Base-by-base conservation (phyloP, 1,139 yeast species). In the Candida sanyaensis region DNA sequence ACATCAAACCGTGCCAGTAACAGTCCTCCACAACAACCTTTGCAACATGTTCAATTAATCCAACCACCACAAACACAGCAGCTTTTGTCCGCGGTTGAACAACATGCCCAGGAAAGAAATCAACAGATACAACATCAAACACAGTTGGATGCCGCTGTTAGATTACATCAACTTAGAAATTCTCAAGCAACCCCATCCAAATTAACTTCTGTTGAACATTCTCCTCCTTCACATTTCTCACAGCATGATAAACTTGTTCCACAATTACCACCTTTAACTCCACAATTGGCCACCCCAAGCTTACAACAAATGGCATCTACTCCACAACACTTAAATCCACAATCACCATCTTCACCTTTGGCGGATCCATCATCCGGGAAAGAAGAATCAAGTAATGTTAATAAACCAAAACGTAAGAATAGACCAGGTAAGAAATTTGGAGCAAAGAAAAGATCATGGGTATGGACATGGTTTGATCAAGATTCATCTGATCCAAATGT, bases 391-490 rank as follows among this genome's bases (percentile, higher is more conserved):
- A 24, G 30, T 12, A 13, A 7, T 13, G 21, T 9, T 12, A 6
- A 24, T 5, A 60, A 59, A 44, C 63, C 58, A 45, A 68, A 61
- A 42, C 64, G 77, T 17, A 64, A 62, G 46, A 76, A 76, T 54
- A 64, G 73, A 47, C 81, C 82, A 0, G 81, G 81, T 1, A 80
- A 74, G 54, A 75, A 71, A 53, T 79, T 78, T 52, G 85, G 85
- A 11, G 84, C 84, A 12, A 79, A 78, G 55, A 80, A 80, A 68
- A 75, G 75, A 56, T 78, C 81, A 33, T 80, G 85, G 85, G 84
- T 80, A 5, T 81, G 86, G 86, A 62, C 75, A 30, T 81, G 85
- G 84, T 81, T 81, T 55, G 69, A 69, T 13, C 85, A 81, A 55
- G 83, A 80, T 58, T 58, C 64, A 9, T 57, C 55, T 21, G 77